Percentiles rank a stretch among this genome's conserved stretches.
These are phyloP conservation scores for Peterozyma toletana DNA, from an alignment of 805 yeast species.

Conservation along the genomic window DNA sequence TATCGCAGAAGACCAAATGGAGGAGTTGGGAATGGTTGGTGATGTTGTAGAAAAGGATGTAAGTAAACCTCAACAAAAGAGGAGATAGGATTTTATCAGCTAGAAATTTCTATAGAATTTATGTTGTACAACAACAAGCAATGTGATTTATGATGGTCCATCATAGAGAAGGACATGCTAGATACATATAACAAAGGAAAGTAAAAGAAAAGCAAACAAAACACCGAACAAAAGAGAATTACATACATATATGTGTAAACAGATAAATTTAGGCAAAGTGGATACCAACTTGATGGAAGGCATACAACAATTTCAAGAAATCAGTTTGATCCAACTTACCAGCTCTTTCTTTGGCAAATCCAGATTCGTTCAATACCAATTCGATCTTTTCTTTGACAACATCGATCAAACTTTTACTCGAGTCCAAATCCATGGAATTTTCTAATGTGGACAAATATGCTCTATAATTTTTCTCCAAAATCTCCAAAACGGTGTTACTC, in stretches of 20 bases:
- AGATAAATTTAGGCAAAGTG: constrained; percentile 81
- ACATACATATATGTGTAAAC: not conserved
- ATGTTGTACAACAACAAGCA: too few relatives aligned
- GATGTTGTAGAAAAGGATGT: constrained; percentile 75
- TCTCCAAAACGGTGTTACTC: constrained; percentile 68
- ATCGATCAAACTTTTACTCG: constrained; percentile 30
- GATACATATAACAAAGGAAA: not conserved
- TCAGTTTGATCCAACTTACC: constrained; percentile 95
- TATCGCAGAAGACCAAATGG: constrained; percentile 80
- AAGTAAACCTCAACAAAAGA: constrained; percentile 36
- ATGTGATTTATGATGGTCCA: too few relatives aligned
- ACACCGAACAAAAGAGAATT: constrained; percentile 1
- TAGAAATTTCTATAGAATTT: too few relatives aligned
- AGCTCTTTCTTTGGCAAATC: constrained; percentile 77
- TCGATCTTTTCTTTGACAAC: constrained; percentile 65
- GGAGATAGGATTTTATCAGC: constrained; percentile 35
- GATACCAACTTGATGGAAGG: constrained; percentile 94
- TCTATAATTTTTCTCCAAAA: constrained; percentile 82
- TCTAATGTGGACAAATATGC: constrained; percentile 50
- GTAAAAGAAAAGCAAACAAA: not conserved
- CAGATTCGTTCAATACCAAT: constrained; percentile 73
- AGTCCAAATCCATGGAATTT: constrained; percentile 40
- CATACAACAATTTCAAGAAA: constrained; percentile 76
- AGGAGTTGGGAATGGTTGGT: constrained; percentile 87
- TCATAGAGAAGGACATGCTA: not conserved